A percentile compares a stretch with the other conserved stretches of the same genome.
These are phyloP conservation scores for Brassica nigra DNA, from an alignment of 345 rosid species.

Conservation along the genomic window DNA sequence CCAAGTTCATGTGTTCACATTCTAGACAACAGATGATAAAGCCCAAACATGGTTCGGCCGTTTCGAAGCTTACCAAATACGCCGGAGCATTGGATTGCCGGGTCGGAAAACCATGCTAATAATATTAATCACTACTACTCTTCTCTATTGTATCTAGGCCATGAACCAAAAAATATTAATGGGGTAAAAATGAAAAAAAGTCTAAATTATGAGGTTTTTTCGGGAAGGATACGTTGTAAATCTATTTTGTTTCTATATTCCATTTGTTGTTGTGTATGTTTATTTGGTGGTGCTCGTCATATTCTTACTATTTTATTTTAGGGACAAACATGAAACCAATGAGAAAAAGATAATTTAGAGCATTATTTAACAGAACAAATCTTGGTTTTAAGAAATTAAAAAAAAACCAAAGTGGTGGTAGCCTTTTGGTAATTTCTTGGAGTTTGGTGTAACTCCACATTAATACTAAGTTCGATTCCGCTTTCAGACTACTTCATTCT, in stretches of 20 bases:
- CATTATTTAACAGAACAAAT: neutral
- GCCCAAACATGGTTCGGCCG: constrained; percentile 40
- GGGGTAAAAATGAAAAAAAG: neutral
- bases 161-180: neutral
- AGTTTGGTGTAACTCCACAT: too few species aligned
- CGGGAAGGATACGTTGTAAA: constrained; percentile 30
- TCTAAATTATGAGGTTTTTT: constrained; percentile 5
- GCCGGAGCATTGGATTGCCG: constrained; percentile 51
- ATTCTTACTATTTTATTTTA: neutral
- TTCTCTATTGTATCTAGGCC: constrained; percentile 35
- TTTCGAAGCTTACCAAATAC: constrained; percentile 43
- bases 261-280: constrained; percentile 13
- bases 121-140: constrained; percentile 2
- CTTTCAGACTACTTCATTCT: too few species aligned
- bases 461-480: too few species aligned
- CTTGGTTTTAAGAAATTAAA: neutral
- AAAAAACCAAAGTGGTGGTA: too few species aligned
- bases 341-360: neutral
- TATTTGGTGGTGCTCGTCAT: constrained; percentile 12
- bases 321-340: neutral
- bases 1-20: constrained; percentile 16
- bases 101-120: constrained; percentile 38
- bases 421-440: too few species aligned
- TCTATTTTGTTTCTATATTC: constrained; percentile 21
- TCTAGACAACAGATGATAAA: constrained; percentile 41